These are phyloP conservation scores for Aspergillus viridinutans DNA, from an alignment of 2,329 filamentous ascomycete genomes.

Conservation along the genomic window DNA sequence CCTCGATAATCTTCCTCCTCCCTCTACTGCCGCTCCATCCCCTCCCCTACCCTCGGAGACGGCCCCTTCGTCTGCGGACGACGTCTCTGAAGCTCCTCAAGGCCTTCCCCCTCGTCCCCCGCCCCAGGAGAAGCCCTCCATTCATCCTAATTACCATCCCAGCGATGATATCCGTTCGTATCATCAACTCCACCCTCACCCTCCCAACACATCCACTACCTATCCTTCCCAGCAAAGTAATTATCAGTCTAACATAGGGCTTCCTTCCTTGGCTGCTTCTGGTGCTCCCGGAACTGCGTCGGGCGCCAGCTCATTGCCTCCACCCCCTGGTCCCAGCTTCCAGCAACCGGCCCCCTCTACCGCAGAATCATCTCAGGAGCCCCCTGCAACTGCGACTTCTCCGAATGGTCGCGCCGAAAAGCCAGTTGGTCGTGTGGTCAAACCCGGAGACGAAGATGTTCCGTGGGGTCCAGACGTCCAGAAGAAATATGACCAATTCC, in stretches of 20 bases:
- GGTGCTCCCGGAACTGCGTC: conserved; percentile 35
- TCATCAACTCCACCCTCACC: conserved; percentile 33
- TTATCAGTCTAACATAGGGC: conserved; percentile 23
- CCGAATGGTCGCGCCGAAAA: conserved; percentile 27
- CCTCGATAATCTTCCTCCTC: conserved; percentile 45
- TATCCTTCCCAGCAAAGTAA: conserved; percentile 36
- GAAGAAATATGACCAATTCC: conserved; percentile 48
- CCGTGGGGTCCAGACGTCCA: conserved; percentile 48
- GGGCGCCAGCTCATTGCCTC: conserved; percentile 34
- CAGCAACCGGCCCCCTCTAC: conserved; percentile 28
- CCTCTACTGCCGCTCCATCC: conserved; percentile 24
- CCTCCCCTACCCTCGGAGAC: conserved; percentile 22
- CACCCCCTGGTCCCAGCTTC: conserved; percentile 39
- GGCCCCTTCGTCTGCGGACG: conserved; percentile 20
- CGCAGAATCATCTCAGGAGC: conserved; percentile 19
- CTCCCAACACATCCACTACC: conserved; percentile 22
- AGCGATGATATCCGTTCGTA: conserved; percentile 38
- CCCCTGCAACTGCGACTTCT: conserved; percentile 15
- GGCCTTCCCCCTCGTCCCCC: conserved; percentile 1
- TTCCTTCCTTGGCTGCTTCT: conserved; percentile 22
- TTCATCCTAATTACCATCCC: conserved; percentile 35
- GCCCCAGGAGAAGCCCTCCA: conserved; percentile 38
- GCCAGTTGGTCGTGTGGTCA: conserved; percentile 17
- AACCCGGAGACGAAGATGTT: conserved; percentile 36
- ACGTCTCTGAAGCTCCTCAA: conserved; percentile 26